Conservation (phyloP, 805 yeast species). For the Scheffersomyces coipomensis region DNA sequence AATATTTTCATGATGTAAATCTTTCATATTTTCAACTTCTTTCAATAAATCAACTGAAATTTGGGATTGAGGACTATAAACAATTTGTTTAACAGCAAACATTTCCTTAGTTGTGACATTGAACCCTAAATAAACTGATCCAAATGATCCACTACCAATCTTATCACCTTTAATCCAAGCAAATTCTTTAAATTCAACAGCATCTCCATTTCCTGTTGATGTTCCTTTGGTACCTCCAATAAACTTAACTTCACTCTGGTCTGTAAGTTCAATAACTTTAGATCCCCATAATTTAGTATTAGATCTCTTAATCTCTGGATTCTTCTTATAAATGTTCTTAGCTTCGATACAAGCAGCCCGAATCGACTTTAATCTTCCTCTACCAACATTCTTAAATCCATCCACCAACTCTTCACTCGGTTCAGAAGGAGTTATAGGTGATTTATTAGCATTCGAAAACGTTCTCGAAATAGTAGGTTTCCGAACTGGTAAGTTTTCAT, state of each 20-base stretch:
- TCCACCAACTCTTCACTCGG: background rate
- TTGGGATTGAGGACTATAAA: constrained; percentile 44
- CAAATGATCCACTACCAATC: constrained; percentile 96
- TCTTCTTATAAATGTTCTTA: background rate
- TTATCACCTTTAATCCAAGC: constrained; percentile 98
- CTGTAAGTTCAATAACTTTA: constrained; percentile 83
- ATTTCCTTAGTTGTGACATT: constrained; percentile 97
- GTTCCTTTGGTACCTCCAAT: constrained; percentile 64
- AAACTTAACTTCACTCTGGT: constrained; percentile 58
- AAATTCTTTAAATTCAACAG: constrained; percentile 82
- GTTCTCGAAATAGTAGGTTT: constrained; percentile 40
- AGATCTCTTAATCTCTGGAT: constrained; percentile 48
- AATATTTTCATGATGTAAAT: constrained; percentile 88
- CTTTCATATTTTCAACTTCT: constrained; percentile 92
- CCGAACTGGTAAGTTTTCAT: constrained; percentile 12
- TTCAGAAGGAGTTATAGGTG: constrained; percentile 26
- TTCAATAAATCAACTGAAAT: constrained; percentile 80
- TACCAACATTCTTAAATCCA: constrained; percentile 3
- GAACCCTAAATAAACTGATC: constrained; percentile 86
- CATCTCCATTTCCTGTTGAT: constrained; percentile 49
- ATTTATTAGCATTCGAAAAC: constrained; percentile 41
- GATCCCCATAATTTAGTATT: constrained; percentile 99
- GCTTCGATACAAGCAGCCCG: constrained; percentile 91
- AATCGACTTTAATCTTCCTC: constrained; percentile 80
- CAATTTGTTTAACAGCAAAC: constrained; percentile 97